Evolutionary conservation across 139 green algal species (phyloP).

Genomic region (Desmodesmus armatus): DNA sequence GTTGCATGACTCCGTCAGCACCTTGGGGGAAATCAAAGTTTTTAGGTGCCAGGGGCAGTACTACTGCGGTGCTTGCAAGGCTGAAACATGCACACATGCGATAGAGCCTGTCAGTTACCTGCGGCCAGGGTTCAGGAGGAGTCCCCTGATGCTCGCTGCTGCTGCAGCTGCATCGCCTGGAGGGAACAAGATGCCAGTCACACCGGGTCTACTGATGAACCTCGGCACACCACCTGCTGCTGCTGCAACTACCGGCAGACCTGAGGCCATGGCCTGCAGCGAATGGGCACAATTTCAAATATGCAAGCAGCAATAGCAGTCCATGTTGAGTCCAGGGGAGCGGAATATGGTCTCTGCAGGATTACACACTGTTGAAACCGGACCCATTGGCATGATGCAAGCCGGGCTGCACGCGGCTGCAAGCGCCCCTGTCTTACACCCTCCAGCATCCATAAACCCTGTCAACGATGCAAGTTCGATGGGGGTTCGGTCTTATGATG

Average conservation of each 20-base stretch:
- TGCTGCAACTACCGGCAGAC: conserved; percentile 91
- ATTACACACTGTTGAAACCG: not conserved
- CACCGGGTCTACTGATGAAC: conserved; percentile 75
- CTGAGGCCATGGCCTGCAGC: conserved; percentile 95
- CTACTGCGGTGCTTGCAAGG: not conserved
- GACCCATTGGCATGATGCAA: not conserved
- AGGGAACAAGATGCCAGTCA: conserved; percentile 58
- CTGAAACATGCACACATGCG: no score
- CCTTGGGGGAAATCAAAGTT: not conserved
- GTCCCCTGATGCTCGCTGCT: not conserved
- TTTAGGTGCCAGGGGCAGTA: not conserved
- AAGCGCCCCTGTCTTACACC: not conserved
- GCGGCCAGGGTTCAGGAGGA: not conserved
- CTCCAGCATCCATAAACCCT: not conserved
- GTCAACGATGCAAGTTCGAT: not conserved
- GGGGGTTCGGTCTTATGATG: not conserved
- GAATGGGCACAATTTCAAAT: no score
- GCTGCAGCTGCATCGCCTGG: conserved; percentile 29
- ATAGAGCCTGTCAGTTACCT: no score
- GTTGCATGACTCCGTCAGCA: not conserved
- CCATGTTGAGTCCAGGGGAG: not conserved
- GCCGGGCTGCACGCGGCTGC: not conserved
- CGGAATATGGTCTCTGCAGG: not conserved
- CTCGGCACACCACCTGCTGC: conserved; percentile 89
- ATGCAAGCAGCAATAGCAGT: not conserved